Evolutionary conservation across 2,329 filamentous ascomycete species (phyloP).

Genomic region (Cercospora nicotianae): DNA sequence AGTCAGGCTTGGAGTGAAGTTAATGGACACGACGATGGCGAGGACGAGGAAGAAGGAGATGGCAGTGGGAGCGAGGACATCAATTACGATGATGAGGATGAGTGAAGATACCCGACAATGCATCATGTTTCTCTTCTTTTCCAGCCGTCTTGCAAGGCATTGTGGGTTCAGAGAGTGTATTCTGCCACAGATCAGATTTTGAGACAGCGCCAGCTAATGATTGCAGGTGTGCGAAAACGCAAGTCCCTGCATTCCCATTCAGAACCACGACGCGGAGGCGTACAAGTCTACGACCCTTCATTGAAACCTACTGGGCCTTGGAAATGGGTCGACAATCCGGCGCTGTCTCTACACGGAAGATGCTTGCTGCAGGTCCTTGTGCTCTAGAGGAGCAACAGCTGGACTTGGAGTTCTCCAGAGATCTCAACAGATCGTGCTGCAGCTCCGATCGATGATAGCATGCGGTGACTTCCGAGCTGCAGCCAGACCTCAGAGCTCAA

Average conservation of each 20-base stretch:
- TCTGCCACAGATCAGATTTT: background rate
- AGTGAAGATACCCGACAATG: slow-evolving; percentile 23
- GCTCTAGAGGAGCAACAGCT: background rate
- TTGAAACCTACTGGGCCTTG: background rate
- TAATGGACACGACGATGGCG: slow-evolving; percentile 26
- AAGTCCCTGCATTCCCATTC: background rate
- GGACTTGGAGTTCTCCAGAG: background rate
- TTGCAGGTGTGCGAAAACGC: background rate
- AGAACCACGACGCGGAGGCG: background rate
- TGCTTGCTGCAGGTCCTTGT: background rate
- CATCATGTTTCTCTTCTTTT: slow-evolving; percentile 4
- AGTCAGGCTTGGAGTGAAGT: slow-evolving; percentile 32
- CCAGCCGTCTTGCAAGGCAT: background rate
- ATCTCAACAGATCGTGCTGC: background rate
- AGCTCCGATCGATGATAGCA: background rate
- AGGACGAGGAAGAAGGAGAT: slow-evolving; percentile 16
- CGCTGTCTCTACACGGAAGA: background rate
- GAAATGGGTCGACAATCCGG: background rate
- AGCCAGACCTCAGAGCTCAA: background rate
- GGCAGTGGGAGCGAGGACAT: slow-evolving; percentile 17
- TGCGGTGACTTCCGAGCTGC: background rate
- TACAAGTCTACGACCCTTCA: background rate
- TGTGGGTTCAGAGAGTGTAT: background rate
- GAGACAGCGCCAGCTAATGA: background rate
- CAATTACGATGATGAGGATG: slow-evolving; percentile 24